A percentile compares a stretch with the other conserved stretches of the same genome.
Evolutionary conservation across 768 basidiomycete genomes (phyloP).

Genomic region (Astraeus odoratus): DNA sequence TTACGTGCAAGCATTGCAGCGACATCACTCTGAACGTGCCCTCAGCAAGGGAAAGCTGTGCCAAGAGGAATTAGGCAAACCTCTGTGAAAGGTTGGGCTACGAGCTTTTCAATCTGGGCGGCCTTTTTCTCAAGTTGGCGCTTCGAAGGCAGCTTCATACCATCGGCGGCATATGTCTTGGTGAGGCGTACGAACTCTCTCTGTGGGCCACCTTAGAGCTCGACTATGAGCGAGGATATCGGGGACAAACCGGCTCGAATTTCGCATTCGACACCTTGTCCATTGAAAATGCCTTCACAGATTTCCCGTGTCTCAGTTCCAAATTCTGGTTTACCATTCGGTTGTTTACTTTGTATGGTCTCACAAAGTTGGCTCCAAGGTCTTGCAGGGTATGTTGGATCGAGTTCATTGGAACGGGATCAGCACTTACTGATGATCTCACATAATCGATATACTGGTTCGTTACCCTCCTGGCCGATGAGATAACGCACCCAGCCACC

Average conservation of each 20-base stretch:
- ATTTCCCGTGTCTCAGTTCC: constrained; percentile 72
- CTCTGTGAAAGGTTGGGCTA: constrained; percentile 69
- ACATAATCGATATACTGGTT: constrained; percentile 75
- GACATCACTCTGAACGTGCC: constrained; percentile 61
- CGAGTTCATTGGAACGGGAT: neutral
- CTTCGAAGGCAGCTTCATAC: constrained; percentile 61
- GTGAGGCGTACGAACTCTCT: constrained; percentile 65
- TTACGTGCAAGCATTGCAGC: constrained; percentile 71
- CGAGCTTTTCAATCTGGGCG: constrained; percentile 52
- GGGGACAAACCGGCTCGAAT: constrained; percentile 51
- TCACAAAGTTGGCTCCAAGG: constrained; percentile 44
- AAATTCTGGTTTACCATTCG: constrained; percentile 57
- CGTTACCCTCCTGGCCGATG: constrained; percentile 54
- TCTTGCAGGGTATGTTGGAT: constrained; percentile 31
- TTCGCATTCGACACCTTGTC: constrained; percentile 78
- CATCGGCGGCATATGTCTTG: constrained; percentile 39
- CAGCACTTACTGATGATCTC: constrained; percentile 63
- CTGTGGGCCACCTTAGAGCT: constrained; percentile 31
- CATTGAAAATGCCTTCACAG: constrained; percentile 58
- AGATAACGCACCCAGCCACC: constrained; percentile 85
- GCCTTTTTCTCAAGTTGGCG: constrained; percentile 59
- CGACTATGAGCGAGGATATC: neutral
- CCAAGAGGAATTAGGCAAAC: constrained; percentile 34
- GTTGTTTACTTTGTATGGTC: constrained; percentile 70
- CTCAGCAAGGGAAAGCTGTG: constrained; percentile 7